phyloP scores from a whole-genome alignment of 2,329 filamentous ascomycete species.

The Metarhizium anisopliae region DNA sequence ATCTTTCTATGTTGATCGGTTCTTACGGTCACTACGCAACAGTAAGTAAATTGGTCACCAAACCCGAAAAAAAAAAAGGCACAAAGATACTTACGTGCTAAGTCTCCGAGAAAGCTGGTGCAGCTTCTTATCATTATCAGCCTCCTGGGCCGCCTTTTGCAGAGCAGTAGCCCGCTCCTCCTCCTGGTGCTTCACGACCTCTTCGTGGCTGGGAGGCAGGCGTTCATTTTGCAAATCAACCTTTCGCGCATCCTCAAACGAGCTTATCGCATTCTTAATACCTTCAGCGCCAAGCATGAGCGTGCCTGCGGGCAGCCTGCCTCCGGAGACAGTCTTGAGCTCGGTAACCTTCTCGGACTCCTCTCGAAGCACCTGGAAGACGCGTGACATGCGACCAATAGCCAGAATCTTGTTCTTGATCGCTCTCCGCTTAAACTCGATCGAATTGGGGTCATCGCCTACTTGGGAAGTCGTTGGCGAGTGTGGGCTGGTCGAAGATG shows the following conservation, averaged over 20 bases:
- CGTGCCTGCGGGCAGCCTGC: constrained; percentile 85
- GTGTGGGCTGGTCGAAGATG: constrained; percentile 38
- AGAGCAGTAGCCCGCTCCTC: constrained; percentile 75
- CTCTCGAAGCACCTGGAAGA: constrained; percentile 96
- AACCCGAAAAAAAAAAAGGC: not conserved
- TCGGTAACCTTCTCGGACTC: constrained; percentile 96
- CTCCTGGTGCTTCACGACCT: constrained; percentile 75
- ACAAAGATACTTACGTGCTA: constrained; percentile 61
- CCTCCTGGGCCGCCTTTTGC: constrained; percentile 77
- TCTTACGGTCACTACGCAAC: constrained; percentile 23
- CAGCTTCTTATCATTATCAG: constrained; percentile 83
- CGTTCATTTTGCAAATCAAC: constrained; percentile 96
- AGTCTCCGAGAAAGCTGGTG: constrained; percentile 82
- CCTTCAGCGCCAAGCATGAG: constrained; percentile 97
- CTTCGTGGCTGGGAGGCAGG: constrained; percentile 83
- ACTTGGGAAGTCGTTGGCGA: constrained; percentile 56
- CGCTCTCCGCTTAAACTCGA: constrained; percentile 87
- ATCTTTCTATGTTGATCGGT: constrained; percentile 7
- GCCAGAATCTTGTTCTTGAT: constrained; percentile 99
- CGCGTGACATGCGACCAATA: constrained; percentile 89
- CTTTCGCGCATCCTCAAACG: constrained; percentile 93
- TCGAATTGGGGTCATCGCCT: constrained; percentile 66
- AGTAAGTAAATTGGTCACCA: constrained; percentile 1
- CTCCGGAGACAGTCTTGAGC: constrained; percentile 92
- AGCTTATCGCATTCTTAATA: constrained; percentile 96